Conservation (phyloP, 2,329 filamentous ascomycete species). For the Ophiostoma triangulosporum region DNA sequence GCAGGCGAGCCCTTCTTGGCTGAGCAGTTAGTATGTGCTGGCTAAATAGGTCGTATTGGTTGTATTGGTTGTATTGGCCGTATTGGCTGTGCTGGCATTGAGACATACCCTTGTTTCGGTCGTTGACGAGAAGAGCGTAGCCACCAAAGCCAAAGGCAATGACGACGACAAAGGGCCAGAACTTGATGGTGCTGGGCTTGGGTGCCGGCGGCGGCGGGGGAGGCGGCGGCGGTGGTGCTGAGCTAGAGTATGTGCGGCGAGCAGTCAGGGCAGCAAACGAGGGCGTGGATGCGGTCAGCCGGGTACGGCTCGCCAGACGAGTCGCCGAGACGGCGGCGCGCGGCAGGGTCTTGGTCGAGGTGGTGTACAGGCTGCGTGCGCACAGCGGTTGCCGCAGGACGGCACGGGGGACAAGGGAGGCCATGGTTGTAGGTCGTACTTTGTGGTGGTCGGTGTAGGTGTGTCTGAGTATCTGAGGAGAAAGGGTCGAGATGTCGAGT, state of each 20-base stretch:
- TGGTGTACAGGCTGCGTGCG: background rate
- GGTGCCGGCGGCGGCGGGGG: constrained; percentile 11
- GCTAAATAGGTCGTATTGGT: background rate
- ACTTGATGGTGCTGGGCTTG: constrained; percentile 29
- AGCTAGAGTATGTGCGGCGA: constrained; percentile 5
- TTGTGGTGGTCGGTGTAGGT: background rate
- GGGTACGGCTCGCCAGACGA: background rate
- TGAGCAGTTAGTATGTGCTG: background rate
- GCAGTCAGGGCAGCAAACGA: background rate
- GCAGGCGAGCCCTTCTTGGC: background rate
- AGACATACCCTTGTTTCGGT: constrained; percentile 18
- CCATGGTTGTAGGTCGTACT: constrained; percentile 2
- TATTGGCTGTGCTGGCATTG: background rate
- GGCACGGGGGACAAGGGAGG: constrained; percentile 8
- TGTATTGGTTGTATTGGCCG: background rate
- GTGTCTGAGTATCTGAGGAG: background rate
- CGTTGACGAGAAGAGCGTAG: constrained; percentile 37
- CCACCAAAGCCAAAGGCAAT: constrained; percentile 34
- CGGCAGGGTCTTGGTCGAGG: background rate
- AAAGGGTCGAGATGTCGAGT: background rate
- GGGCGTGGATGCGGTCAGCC: background rate
- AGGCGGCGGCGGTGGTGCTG: background rate
- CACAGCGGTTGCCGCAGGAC: constrained; percentile 6
- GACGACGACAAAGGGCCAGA: constrained; percentile 43
- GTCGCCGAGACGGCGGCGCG: background rate